A percentile compares a stretch with the other conserved stretches of the same genome.
These are phyloP conservation scores for Candida arabinofermentans DNA, from an alignment of 805 yeast species.

Conservation along the genomic window DNA sequence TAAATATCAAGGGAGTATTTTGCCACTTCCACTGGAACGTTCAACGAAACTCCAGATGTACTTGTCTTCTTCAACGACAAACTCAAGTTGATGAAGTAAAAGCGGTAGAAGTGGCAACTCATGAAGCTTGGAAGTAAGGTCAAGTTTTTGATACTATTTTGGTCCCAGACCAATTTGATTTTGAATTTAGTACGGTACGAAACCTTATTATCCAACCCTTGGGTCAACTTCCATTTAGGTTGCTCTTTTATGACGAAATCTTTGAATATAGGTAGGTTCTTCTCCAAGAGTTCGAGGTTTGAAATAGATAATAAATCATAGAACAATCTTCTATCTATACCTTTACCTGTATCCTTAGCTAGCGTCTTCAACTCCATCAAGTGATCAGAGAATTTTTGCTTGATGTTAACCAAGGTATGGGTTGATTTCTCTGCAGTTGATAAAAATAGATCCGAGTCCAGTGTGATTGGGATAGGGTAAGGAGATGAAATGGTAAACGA, in stretches of 20 bases:
- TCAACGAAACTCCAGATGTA: conserved; percentile 11
- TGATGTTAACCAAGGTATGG: conserved; percentile 11
- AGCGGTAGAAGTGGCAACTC: conserved; percentile 16
- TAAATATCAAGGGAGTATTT: conserved; percentile 8
- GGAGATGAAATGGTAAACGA: conserved; percentile 19
- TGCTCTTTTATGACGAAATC: conserved; percentile 9
- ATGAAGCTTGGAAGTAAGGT: conserved; percentile 20
- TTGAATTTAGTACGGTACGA: conserved; percentile 10
- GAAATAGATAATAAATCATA: conserved; percentile 21
- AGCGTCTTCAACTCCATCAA: conserved; percentile 12
- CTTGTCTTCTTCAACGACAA: conserved; percentile 15
- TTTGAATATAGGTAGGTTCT: conserved; percentile 15
- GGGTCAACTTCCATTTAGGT: conserved; percentile 15
- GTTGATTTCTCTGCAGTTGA: conserved; percentile 11
- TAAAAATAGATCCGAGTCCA: conserved; percentile 15
- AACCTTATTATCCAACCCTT: conserved; percentile 5
- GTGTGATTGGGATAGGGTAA: conserved; percentile 15
- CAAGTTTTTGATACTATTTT: conserved; percentile 8
- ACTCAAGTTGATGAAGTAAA: conserved; percentile 15
- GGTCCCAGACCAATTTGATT: conserved; percentile 15
- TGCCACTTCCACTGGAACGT: conserved; percentile 22
- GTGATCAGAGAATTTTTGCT: conserved; percentile 11
- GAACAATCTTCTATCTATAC: conserved; percentile 21
- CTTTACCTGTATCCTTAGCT: conserved; percentile 17
- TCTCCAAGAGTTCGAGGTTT: conserved; percentile 13